A percentile compares a stretch with the other conserved stretches of the same genome.
Evolutionary conservation across 352 stramenopile species (phyloP).

Genomic region (Phytophthora citrophthora): DNA sequence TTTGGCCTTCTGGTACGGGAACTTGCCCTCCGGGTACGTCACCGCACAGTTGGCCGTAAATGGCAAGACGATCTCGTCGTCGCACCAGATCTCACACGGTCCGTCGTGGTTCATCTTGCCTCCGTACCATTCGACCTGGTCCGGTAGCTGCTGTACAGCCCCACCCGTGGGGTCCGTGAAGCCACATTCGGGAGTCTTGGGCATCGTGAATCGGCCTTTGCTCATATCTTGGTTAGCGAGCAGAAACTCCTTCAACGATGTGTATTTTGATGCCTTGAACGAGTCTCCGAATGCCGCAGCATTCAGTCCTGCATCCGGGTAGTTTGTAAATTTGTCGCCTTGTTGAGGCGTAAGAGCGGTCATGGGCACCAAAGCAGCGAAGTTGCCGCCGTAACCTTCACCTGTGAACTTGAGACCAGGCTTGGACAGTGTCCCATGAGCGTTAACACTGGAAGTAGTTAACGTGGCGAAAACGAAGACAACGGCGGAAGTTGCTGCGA

Average conservation of each 20-base stretch:
- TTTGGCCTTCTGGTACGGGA: constrained; percentile 39
- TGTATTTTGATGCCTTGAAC: constrained; percentile 25
- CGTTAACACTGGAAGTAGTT: constrained; percentile 5
- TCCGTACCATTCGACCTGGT: constrained; percentile 40
- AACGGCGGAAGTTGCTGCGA: constrained; percentile 6
- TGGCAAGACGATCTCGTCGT: constrained; percentile 47
- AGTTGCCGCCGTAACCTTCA: constrained; percentile 19
- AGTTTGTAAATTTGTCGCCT: constrained; percentile 23
- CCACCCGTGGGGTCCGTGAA: constrained; percentile 33
- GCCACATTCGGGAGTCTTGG: constrained; percentile 35
- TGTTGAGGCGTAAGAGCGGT: constrained; percentile 12
- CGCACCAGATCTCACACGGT: constrained; percentile 55
- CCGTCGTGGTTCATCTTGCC: constrained; percentile 45
- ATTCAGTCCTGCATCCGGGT: constrained; percentile 13
- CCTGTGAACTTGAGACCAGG: constrained; percentile 17
- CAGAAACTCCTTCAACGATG: constrained; percentile 21
- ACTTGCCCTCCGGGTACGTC: constrained; percentile 30
- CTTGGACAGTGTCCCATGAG: constrained; percentile 17
- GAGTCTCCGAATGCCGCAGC: constrained; percentile 13
- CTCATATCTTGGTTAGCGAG: constrained; percentile 25
- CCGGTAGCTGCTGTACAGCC: constrained; percentile 29
- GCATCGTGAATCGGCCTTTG: constrained; percentile 19
- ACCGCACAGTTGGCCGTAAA: constrained; percentile 45
- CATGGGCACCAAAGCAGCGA: constrained; percentile 15
- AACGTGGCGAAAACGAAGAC: not conserved